Percentiles rank a stretch among this genome's conserved stretches.
Evolutionary conservation across 805 yeast genomes (phyloP).

Genomic region (Martiniozyma abietophila): DNA sequence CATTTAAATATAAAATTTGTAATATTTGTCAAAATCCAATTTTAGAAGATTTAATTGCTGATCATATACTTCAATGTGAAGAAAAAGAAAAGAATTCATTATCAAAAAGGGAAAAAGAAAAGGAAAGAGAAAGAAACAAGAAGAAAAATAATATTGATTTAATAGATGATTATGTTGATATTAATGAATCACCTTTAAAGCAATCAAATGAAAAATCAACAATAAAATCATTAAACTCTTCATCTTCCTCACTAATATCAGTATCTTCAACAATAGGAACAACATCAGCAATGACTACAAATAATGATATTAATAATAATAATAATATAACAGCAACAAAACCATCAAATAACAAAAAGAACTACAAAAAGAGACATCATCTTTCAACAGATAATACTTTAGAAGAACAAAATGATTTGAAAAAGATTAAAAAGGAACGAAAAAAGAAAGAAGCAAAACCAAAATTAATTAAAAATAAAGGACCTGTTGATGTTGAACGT

Average conservation of each 20-base stretch:
- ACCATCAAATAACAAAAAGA: background rate
- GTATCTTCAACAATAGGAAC: conserved; percentile 11
- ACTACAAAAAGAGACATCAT: conserved; percentile 16
- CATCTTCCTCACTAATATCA: background rate
- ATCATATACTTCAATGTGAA: conserved; percentile 33
- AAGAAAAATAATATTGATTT: background rate
- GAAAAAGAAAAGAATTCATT: conserved; percentile 21
- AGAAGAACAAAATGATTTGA: conserved; percentile 19
- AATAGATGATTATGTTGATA: conserved; percentile 1
- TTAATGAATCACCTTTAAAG: background rate
- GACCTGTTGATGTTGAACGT: conserved; percentile 83
- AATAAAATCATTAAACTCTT: background rate
- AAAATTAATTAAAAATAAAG: conserved; percentile 49
- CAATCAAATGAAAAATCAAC: background rate
- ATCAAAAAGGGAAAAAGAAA: conserved; percentile 14
- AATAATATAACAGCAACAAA: background rate
- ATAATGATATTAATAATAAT: background rate
- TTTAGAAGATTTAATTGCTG: conserved; percentile 27
- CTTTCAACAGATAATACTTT: conserved; percentile 18
- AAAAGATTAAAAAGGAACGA: conserved; percentile 11
- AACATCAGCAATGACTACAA: conserved; percentile 3
- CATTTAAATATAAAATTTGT: conserved; percentile 37
- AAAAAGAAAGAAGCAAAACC: conserved; percentile 24
- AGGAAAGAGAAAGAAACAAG: conserved; percentile 1
- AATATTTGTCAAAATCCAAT: conserved; percentile 39